Percentiles rank a stretch among this genome's conserved stretches.
Conservation (phyloP, 345 rosid species). For the Eucalyptus paniculata region DNA sequence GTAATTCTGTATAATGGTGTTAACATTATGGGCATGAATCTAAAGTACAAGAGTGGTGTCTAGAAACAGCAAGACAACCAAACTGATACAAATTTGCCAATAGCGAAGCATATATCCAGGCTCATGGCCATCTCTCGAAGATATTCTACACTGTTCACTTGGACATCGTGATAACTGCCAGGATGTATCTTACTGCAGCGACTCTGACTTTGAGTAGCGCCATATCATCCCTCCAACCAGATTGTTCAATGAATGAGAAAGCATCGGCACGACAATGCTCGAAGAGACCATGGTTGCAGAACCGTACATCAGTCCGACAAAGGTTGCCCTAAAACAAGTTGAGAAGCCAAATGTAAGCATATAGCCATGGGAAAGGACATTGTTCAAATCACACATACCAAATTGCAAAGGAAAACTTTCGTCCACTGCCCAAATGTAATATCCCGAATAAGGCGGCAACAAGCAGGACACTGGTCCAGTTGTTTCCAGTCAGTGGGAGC, state of each 20-base stretch:
- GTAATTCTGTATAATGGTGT: neutral
- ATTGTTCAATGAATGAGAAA: conserved; percentile 69
- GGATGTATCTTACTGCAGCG: neutral
- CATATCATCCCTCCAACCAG: conserved; percentile 68
- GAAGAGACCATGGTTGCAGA: conserved; percentile 52
- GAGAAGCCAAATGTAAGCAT: neutral
- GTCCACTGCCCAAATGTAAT: conserved; percentile 72
- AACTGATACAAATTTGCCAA: neutral
- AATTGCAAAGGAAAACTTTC: conserved; percentile 75
- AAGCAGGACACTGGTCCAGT: conserved; percentile 42
- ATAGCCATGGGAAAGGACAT: neutral
- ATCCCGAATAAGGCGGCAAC: conserved; percentile 62
- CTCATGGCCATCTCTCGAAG: neutral
- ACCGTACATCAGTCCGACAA: conserved; percentile 67
- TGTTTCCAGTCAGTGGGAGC: conserved; percentile 57
- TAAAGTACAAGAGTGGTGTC: neutral
- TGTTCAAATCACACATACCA: conserved; percentile 29
- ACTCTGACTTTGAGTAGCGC: conserved; percentile 33
- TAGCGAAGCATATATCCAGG: neutral
- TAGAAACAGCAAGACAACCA: neutral
- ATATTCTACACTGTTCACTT: neutral
- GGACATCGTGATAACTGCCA: neutral
- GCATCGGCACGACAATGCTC: conserved; percentile 62
- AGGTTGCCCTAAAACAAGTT: conserved; percentile 54
- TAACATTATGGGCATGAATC: neutral